These are phyloP conservation scores for Terana coerulea DNA, from an alignment of 768 basidiomycete species.

Conservation along the genomic window DNA sequence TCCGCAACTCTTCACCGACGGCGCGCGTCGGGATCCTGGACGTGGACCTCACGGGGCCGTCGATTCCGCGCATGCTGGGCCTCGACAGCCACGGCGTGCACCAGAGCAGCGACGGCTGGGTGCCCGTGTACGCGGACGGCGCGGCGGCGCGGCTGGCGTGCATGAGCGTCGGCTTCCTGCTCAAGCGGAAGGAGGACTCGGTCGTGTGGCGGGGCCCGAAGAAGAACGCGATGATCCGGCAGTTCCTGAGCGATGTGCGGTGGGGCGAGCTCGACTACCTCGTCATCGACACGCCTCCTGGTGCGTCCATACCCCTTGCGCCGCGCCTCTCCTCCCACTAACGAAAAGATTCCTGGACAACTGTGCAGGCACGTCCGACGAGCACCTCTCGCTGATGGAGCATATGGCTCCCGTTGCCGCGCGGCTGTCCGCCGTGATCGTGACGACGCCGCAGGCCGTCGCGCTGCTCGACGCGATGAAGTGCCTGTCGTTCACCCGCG, in stretches of 20 bases:
- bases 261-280: slow-evolving; percentile 95
- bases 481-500: slow-evolving; percentile 91
- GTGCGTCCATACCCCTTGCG: slow-evolving; percentile 40
- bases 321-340: too few relatives aligned
- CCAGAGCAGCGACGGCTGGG: slow-evolving; percentile 95
- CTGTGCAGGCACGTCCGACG: slow-evolving; percentile 90
- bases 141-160: slow-evolving; percentile 70
- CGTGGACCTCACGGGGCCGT: slow-evolving; percentile 91
- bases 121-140: slow-evolving; percentile 94
- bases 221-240: slow-evolving; percentile 97
- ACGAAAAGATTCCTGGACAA: slow-evolving; percentile 3
- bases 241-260: slow-evolving; percentile 90
- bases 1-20: slow-evolving; percentile 64
- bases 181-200: slow-evolving; percentile 87
- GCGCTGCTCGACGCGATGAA: slow-evolving; percentile 95
- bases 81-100: slow-evolving; percentile 85
- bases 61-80: slow-evolving; percentile 93
- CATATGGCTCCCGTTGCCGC: slow-evolving; percentile 84
- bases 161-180: slow-evolving; percentile 96
- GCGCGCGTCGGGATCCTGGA: slow-evolving; percentile 87
- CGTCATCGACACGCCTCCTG: slow-evolving; percentile 95
- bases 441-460: slow-evolving; percentile 97
- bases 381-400: slow-evolving; percentile 93
- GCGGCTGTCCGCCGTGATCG: slow-evolving; percentile 79
- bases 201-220: slow-evolving; percentile 99